Evolutionary conservation across 495 filamentous ascomycete species (phyloP).

Genomic region (Penicillium egyptiacum): DNA sequence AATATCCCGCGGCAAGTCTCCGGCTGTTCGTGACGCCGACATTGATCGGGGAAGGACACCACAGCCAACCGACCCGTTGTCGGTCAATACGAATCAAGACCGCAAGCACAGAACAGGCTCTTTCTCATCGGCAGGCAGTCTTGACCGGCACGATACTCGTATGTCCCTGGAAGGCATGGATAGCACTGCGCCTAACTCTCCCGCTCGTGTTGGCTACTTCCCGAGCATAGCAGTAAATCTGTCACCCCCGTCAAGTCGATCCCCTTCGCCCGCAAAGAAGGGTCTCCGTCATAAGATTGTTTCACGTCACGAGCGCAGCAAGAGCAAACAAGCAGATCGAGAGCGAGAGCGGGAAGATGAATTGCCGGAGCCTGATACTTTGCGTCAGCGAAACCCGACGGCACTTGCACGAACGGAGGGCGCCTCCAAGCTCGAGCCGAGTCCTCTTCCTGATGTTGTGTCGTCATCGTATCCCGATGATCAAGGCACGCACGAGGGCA

Average conservation of each 20-base stretch:
- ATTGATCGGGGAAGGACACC: conserved; percentile 10
- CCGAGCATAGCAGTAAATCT: conserved; percentile 59
- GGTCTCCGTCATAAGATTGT: conserved; percentile 46
- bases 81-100: conserved; percentile 11
- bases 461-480: conserved; percentile 33
- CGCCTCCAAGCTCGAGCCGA: conserved; percentile 29
- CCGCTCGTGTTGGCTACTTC: conserved; percentile 45
- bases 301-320: conserved; percentile 45
- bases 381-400: conserved; percentile 20
- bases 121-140: conserved; percentile 39
- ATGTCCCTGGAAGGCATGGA: conserved; percentile 51
- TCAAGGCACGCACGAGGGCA: conserved; percentile 16
- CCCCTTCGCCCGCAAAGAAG: conserved; percentile 51
- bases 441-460: conserved; percentile 33
- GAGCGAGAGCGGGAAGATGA: conserved; percentile 30
- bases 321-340: conserved; percentile 38
- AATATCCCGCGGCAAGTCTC: conserved; percentile 17
- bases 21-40: conserved; percentile 1
- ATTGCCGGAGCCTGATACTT: conserved; percentile 18
- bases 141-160: conserved; percentile 37
- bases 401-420: conserved; percentile 20
- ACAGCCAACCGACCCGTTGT: conserved; percentile 9
- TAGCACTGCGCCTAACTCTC: conserved; percentile 49
- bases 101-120: conserved; percentile 28
- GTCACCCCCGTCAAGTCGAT: conserved; percentile 53